These are phyloP conservation scores for Penicillium palitans DNA, from an alignment of 2,329 filamentous ascomycete genomes.

Conservation along the genomic window DNA sequence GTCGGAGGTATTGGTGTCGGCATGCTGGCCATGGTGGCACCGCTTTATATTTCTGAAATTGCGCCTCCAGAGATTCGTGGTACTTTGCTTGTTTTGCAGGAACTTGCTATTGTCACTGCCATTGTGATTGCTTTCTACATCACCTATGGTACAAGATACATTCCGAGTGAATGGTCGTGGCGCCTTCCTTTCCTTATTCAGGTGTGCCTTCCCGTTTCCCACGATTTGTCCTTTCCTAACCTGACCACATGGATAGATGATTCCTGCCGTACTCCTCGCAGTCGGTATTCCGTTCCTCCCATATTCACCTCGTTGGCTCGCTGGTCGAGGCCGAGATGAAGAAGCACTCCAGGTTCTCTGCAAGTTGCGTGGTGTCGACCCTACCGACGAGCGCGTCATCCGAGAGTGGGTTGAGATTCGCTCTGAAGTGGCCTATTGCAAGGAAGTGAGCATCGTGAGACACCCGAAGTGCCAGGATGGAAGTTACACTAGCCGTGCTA, in stretches of 20 bases:
- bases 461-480: slow-evolving; percentile 6
- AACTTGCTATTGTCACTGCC: slow-evolving; percentile 51
- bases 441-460: slow-evolving; percentile 43
- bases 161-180: slow-evolving; percentile 42
- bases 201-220: background rate
- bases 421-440: slow-evolving; percentile 49
- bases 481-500: slow-evolving; percentile 4
- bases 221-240: slow-evolving; percentile 33
- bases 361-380: slow-evolving; percentile 45
- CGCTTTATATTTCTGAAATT: slow-evolving; percentile 38
- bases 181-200: slow-evolving; percentile 13
- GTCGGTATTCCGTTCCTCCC: slow-evolving; percentile 48
- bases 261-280: slow-evolving; percentile 45
- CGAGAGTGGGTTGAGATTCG: slow-evolving; percentile 54
- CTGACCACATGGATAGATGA: slow-evolving; percentile 45
- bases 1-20: slow-evolving; percentile 42
- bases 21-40: slow-evolving; percentile 38
- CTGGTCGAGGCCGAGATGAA: slow-evolving; percentile 40
- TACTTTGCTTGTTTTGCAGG: slow-evolving; percentile 40
- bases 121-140: slow-evolving; percentile 55
- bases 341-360: slow-evolving; percentile 42
- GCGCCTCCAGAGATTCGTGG: slow-evolving; percentile 39
- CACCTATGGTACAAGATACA: slow-evolving; percentile 52
- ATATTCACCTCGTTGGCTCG: slow-evolving; percentile 50
- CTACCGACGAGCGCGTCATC: slow-evolving; percentile 46